A percentile compares a stretch with the other conserved stretches of the same genome.
Conservation (phyloP, 768 basidiomycete species). For the Leucocoprinus leucothites region DNA sequence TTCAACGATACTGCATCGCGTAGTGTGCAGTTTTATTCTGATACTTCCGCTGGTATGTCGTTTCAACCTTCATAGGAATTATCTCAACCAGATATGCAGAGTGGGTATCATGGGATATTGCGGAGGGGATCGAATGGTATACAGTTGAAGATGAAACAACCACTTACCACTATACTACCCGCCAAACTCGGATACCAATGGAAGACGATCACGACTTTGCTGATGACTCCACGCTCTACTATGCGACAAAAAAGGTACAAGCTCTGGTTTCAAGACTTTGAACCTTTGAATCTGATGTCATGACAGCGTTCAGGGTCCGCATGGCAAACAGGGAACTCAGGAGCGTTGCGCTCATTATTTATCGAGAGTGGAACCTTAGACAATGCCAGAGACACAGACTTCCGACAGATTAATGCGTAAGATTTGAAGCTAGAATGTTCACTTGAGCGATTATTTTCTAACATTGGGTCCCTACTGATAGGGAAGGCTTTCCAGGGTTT, state of each 20-base stretch:
- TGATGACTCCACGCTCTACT: constrained; percentile 46
- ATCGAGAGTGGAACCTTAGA: constrained; percentile 33
- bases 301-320: constrained; percentile 25
- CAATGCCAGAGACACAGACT: constrained; percentile 36
- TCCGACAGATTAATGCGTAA: constrained; percentile 31
- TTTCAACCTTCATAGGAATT: neutral
- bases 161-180: constrained; percentile 41
- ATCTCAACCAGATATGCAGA: constrained; percentile 18
- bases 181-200: constrained; percentile 28
- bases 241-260: constrained; percentile 34
- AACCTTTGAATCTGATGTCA: neutral
- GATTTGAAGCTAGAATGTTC: neutral
- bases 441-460: neutral
- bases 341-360: constrained; percentile 36
- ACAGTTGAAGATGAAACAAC: constrained; percentile 27
- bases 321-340: constrained; percentile 40
- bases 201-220: constrained; percentile 41
- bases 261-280: neutral
- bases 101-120: constrained; percentile 30
- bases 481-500: constrained; percentile 41
- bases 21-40: constrained; percentile 41
- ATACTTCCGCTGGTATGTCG: constrained; percentile 36
- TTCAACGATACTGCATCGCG: constrained; percentile 35
- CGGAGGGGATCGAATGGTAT: constrained; percentile 40
- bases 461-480: neutral